Evolutionary conservation across 441 rosid genomes (phyloP).

Genomic region (Corymbia citriodora): DNA sequence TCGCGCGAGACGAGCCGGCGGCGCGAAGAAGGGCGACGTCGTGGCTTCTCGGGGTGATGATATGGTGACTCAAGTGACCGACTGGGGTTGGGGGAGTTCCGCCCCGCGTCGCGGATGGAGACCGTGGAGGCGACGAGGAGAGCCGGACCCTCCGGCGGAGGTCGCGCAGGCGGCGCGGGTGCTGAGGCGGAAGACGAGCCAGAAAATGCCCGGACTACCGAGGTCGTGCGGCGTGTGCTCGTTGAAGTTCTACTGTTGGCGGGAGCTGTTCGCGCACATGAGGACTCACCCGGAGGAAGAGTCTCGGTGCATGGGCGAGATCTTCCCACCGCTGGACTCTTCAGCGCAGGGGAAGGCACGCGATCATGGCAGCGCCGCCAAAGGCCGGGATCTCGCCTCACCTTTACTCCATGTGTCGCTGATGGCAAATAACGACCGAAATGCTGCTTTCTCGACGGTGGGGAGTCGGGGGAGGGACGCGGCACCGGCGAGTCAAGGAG

Average conservation of each 20-base stretch:
- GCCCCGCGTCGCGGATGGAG: not conserved
- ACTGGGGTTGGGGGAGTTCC: not conserved
- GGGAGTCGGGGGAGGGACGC: not conserved
- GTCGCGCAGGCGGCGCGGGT: not conserved
- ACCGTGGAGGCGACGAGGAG: not conserved
- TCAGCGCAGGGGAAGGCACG: not conserved
- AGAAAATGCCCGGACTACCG: slow-evolving; percentile 12
- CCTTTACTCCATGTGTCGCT: not conserved
- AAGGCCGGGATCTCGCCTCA: not conserved
- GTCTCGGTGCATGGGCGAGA: not conserved
- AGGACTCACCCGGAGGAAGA: slow-evolving; percentile 14
- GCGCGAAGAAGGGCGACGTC: not conserved
- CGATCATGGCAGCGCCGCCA: not conserved
- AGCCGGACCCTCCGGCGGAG: not conserved
- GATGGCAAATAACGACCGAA: not conserved
- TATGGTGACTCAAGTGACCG: not conserved
- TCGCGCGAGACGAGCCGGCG: not conserved
- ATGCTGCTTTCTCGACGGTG: not conserved
- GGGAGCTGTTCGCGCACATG: slow-evolving; percentile 30
- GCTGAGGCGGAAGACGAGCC: slow-evolving; percentile 1
- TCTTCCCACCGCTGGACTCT: not conserved
- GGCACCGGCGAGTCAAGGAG: not conserved
- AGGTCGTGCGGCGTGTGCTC: slow-evolving; percentile 21
- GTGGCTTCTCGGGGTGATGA: not conserved
- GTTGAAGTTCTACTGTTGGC: slow-evolving; percentile 13